Percentiles rank a stretch among this genome's conserved stretches.
Evolutionary conservation across 805 yeast species (phyloP).

Genomic region (Komagataella populi): DNA sequence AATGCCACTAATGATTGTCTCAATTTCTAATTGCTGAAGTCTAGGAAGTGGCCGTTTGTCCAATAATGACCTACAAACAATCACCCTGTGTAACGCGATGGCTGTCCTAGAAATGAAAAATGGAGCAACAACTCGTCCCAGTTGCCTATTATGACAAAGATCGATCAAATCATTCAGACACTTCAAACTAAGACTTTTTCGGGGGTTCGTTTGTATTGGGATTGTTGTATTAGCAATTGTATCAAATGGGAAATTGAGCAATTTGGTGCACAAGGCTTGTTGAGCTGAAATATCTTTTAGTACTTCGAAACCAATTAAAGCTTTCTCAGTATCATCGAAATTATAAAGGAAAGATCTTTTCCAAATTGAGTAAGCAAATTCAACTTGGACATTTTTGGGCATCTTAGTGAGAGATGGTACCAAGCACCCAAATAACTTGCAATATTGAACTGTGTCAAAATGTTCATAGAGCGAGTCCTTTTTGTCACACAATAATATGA

Average conservation of each 20-base stretch:
- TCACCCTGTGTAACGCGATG: slow-evolving; percentile 45
- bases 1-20: slow-evolving; percentile 29
- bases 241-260: slow-evolving; percentile 29
- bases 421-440: not conserved
- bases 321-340: slow-evolving; percentile 37
- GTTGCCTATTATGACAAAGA: slow-evolving; percentile 11
- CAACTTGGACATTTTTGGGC: not conserved
- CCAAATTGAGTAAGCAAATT: slow-evolving; percentile 26
- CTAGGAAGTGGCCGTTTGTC: slow-evolving; percentile 53
- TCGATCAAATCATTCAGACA: slow-evolving; percentile 43
- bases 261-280: slow-evolving; percentile 19
- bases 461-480: not conserved
- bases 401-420: not conserved
- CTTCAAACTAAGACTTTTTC: slow-evolving; percentile 32
- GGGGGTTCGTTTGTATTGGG: slow-evolving; percentile 21
- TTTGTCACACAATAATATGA: not conserved
- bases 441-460: not conserved
- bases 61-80: slow-evolving; percentile 47
- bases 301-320: not conserved
- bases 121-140: slow-evolving; percentile 21
- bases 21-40: slow-evolving; percentile 53
- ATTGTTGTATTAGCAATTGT: slow-evolving; percentile 53
- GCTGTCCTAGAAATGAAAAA: slow-evolving; percentile 46
- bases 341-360: slow-evolving; percentile 44
- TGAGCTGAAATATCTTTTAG: slow-evolving; percentile 6